These are phyloP conservation scores for Nannizziopsis arthrosporioides DNA, from an alignment of 2,329 filamentous ascomycete species.

Conservation along the genomic window DNA sequence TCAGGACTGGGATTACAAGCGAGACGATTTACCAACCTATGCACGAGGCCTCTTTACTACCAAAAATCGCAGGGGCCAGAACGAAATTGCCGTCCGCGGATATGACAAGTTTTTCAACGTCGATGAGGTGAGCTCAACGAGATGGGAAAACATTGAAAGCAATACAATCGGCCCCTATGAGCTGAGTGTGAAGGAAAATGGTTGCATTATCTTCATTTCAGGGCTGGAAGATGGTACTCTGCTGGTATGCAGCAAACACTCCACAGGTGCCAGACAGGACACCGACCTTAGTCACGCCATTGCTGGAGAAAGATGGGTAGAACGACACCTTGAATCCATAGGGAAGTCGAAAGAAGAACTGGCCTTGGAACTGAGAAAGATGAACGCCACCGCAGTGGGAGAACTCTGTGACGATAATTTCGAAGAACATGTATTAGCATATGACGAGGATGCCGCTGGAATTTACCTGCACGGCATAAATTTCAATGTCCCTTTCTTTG, in stretches of 20 bases:
- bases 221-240: conserved; percentile 81
- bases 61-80: conserved; percentile 48
- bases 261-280: conserved; percentile 69
- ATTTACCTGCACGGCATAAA: conserved; percentile 95
- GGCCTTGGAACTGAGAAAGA: conserved; percentile 58
- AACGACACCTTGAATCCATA: conserved; percentile 62
- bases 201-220: conserved; percentile 97
- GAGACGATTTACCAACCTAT: conserved; percentile 71
- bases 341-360: conserved; percentile 71
- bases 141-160: conserved; percentile 65
- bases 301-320: conserved; percentile 70
- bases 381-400: conserved; percentile 89
- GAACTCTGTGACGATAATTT: conserved; percentile 94
- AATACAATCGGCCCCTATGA: conserved; percentile 83
- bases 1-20: conserved; percentile 94
- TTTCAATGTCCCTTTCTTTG: conserved; percentile 83
- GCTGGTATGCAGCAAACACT: conserved; percentile 98
- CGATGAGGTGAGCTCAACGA: conserved; percentile 66
- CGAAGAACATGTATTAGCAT: conserved; percentile 92
- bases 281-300: conserved; percentile 65
- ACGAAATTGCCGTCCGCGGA: conserved; percentile 74
- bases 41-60: conserved; percentile 92
- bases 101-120: conserved; percentile 99
- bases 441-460: conserved; percentile 68
- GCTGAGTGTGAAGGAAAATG: conserved; percentile 93